A percentile compares a stretch with the other conserved stretches of the same genome.
phyloP scores from a whole-genome alignment of 2,329 filamentous ascomycete species.

The Penicillium carneum region DNA sequence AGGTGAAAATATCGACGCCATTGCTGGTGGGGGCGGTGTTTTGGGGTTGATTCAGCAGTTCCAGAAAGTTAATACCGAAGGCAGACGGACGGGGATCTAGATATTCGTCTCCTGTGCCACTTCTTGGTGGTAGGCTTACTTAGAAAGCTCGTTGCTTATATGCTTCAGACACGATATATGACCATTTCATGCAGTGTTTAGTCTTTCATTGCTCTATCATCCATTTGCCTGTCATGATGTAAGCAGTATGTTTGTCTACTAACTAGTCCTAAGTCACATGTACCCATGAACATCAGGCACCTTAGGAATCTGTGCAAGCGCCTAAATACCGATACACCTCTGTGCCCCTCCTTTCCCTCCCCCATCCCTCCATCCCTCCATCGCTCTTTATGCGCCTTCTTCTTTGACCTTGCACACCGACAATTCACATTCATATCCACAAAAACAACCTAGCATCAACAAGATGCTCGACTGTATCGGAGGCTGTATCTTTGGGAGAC shows the following conservation, averaged over 20 bases:
- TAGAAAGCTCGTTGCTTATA: not conserved
- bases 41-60: constrained; percentile 72
- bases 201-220: not conserved
- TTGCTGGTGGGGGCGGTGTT: constrained; percentile 63
- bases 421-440: not conserved
- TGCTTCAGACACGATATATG: constrained; percentile 14
- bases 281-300: not conserved
- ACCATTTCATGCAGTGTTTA: constrained; percentile 5
- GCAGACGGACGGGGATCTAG: constrained; percentile 49
- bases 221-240: not conserved
- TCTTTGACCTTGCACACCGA: not conserved
- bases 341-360: not conserved
- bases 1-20: constrained; percentile 57
- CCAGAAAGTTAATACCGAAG: constrained; percentile 61
- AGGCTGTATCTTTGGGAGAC: not conserved
- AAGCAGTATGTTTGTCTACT: not conserved
- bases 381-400: not conserved
- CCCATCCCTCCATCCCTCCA: not conserved
- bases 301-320: no score
- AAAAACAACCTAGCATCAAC: not conserved
- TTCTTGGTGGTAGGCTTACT: not conserved
- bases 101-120: not conserved
- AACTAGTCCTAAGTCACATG: not conserved
- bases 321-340: not conserved
- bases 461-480: not conserved